Evolutionary conservation across 2,329 filamentous ascomycete species (phyloP).

Genomic region (Alternaria atra): DNA sequence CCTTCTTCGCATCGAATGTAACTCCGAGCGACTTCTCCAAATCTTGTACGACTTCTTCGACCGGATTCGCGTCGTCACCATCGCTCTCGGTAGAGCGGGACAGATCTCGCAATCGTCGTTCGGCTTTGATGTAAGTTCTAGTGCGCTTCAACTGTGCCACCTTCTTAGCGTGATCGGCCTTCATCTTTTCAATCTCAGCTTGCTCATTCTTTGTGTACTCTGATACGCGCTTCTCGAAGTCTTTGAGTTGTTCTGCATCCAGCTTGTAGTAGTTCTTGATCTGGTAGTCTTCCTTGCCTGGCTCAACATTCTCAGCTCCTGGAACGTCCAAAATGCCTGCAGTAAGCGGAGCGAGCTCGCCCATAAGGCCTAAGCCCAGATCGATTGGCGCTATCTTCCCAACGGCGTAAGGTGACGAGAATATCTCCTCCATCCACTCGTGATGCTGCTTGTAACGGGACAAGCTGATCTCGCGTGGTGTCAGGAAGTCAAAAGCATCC

Average conservation of each 20-base stretch:
- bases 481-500: constrained; percentile 89
- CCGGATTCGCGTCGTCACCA: constrained; percentile 53
- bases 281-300: constrained; percentile 36
- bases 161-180: constrained; percentile 77
- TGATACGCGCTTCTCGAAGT: constrained; percentile 81
- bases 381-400: constrained; percentile 87
- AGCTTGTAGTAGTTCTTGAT: constrained; percentile 71
- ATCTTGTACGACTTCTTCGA: constrained; percentile 78
- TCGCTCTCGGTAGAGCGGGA: constrained; percentile 55
- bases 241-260: constrained; percentile 78
- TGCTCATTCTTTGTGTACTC: constrained; percentile 77
- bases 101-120: constrained; percentile 76
- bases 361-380: constrained; percentile 79
- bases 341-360: constrained; percentile 82
- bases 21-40: constrained; percentile 77
- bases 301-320: constrained; percentile 42
- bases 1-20: constrained; percentile 69
- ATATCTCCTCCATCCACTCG: constrained; percentile 98
- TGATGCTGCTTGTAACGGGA: constrained; percentile 93
- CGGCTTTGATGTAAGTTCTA: constrained; percentile 75
- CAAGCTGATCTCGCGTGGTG: constrained; percentile 87
- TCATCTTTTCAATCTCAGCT: constrained; percentile 85
- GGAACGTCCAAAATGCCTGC: constrained; percentile 80
- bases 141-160: constrained; percentile 78
- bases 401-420: constrained; percentile 88